phyloP scores from a whole-genome alignment of 805 yeast species.

The Metschnikowia gruessii region DNA sequence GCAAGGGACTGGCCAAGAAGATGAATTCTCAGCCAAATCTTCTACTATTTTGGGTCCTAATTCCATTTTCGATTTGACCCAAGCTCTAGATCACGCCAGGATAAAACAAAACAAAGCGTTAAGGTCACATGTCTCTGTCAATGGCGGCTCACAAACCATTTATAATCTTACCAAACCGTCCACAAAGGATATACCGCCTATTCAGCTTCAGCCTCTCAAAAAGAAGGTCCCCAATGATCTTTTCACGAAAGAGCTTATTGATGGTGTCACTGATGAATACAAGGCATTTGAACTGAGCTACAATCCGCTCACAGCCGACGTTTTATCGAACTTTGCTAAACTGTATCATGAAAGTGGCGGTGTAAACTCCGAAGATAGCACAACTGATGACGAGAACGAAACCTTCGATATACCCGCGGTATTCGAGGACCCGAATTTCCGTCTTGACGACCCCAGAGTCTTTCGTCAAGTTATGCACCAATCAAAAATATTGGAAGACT shows the following conservation, averaged over 20 bases:
- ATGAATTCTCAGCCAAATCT: slow-evolving; percentile 20
- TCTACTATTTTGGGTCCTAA: slow-evolving; percentile 66
- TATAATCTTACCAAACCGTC: slow-evolving; percentile 64
- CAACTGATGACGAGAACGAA: slow-evolving; percentile 2
- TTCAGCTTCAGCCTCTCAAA: slow-evolving; percentile 46
- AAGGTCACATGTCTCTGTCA: slow-evolving; percentile 34
- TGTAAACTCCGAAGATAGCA: slow-evolving; percentile 9
- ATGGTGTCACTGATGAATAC: slow-evolving; percentile 27
- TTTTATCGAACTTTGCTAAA: slow-evolving; percentile 28
- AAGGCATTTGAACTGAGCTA: slow-evolving; percentile 38
- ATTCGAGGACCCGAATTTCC: slow-evolving; percentile 64
- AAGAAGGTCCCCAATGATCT: slow-evolving; percentile 25
- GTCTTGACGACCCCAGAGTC: slow-evolving; percentile 83
- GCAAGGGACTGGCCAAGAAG: slow-evolving; percentile 17
- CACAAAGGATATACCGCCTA: slow-evolving; percentile 78
- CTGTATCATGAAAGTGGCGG: slow-evolving; percentile 19
- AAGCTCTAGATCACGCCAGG: slow-evolving; percentile 52
- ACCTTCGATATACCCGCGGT: slow-evolving; percentile 58
- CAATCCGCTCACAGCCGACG: slow-evolving; percentile 36
- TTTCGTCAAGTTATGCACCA: slow-evolving; percentile 72
- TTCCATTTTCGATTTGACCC: slow-evolving; percentile 73
- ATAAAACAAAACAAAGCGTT: slow-evolving; percentile 32
- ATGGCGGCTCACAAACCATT: slow-evolving; percentile 44
- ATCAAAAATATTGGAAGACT: slow-evolving; percentile 40
- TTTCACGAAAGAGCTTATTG: slow-evolving; percentile 21